These are phyloP conservation scores for Massariosphaeria phaeospora DNA, from an alignment of 495 filamentous ascomycete genomes.

Conservation along the genomic window DNA sequence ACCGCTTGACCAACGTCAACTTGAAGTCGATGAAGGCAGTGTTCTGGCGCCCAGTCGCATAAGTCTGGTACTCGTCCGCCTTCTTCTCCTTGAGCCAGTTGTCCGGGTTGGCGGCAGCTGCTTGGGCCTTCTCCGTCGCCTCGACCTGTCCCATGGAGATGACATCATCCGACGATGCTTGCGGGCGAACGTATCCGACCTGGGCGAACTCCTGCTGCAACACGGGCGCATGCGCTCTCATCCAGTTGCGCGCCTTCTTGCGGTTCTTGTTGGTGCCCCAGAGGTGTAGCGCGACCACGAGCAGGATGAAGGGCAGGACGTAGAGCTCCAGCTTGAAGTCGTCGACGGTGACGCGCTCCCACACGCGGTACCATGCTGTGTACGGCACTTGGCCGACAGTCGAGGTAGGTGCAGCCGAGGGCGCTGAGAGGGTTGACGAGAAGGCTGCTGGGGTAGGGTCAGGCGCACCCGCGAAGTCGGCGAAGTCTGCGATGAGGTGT, in stretches of 20 bases:
- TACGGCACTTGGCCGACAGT: constrained; percentile 51
- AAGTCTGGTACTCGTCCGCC: constrained; percentile 75
- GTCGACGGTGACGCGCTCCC: constrained; percentile 72
- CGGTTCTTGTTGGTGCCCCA: constrained; percentile 80
- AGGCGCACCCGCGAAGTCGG: constrained; percentile 45
- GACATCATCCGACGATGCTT: constrained; percentile 44
- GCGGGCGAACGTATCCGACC: constrained; percentile 65
- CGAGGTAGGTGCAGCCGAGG: constrained; percentile 45
- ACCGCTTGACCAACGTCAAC: constrained; percentile 77
- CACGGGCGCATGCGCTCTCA: constrained; percentile 62
- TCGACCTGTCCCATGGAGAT: constrained; percentile 43
- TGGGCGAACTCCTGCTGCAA: constrained; percentile 78
- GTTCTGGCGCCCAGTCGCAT: constrained; percentile 92
- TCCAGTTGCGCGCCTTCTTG: constrained; percentile 73
- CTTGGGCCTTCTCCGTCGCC: constrained; percentile 20
- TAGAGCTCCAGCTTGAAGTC: constrained; percentile 88
- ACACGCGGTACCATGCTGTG: constrained; percentile 94
- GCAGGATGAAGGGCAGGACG: constrained; percentile 65
- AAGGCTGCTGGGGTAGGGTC: constrained; percentile 44
- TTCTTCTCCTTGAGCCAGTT: constrained; percentile 74
- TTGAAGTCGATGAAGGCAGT: constrained; percentile 84
- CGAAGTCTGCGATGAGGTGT: constrained; percentile 42
- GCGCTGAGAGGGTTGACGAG: constrained; percentile 40
- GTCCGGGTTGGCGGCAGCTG: constrained; percentile 49
- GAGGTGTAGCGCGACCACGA: constrained; percentile 73